Evolutionary conservation across 2,329 filamentous ascomycete species (phyloP).

Genomic region (Fusarium veterinarium): DNA sequence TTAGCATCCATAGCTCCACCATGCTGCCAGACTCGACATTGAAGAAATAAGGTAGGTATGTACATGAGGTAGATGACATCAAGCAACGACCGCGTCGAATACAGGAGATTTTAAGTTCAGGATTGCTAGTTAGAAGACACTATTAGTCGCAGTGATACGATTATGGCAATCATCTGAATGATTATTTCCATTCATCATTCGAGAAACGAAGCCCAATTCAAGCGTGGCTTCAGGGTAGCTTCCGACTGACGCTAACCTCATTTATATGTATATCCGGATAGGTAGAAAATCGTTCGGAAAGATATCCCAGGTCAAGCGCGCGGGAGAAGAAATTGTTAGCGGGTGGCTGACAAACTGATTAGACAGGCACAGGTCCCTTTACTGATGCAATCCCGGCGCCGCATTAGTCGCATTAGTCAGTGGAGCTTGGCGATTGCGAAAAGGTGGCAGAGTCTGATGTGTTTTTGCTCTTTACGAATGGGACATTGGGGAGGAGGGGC

Average conservation of each 20-base stretch:
- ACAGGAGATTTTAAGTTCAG: neutral
- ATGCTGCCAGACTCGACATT: neutral
- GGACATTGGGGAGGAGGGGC: constrained; percentile 8
- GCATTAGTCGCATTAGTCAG: constrained; percentile 34
- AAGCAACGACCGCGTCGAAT: too few relatives aligned
- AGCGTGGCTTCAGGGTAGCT: neutral
- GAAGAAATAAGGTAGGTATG: neutral
- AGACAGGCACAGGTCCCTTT: neutral
- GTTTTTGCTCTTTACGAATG: constrained; percentile 1
- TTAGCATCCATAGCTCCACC: neutral
- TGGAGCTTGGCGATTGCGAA: constrained; percentile 18
- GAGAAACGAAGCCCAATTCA: neutral
- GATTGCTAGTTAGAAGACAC: too few relatives aligned
- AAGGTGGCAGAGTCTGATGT: constrained; percentile 14
- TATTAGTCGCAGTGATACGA: neutral
- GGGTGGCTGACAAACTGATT: neutral
- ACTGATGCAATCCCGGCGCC: constrained; percentile 15
- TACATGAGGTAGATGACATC: neutral
- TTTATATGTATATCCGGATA: constrained; percentile 4
- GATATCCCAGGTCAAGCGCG: neutral
- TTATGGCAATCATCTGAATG: neutral
- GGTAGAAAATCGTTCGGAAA: neutral
- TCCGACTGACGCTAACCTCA: neutral
- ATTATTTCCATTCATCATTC: neutral
- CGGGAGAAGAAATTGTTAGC: neutral